Evolutionary conservation across 345 rosid genomes (phyloP), one percentile per base, ranked within the genome.

Genomic region (Linum tenue): DNA sequence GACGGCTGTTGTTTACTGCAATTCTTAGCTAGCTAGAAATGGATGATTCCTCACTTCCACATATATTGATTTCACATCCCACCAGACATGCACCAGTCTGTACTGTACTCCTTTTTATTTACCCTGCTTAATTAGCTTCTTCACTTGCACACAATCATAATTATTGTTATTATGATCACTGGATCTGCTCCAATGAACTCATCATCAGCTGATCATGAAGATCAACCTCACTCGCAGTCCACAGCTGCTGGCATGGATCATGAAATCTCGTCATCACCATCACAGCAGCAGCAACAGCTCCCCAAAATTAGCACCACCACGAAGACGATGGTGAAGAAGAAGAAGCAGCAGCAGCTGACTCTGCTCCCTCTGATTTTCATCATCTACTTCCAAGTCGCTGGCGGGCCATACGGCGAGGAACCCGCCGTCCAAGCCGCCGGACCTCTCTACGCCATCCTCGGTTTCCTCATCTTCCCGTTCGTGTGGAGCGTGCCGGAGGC

Each of bases 401-500:
- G 98, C 1, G 96, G 96, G 2, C 92, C 98, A 1, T 87, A 77
- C 11, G 92, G 96, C 0, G 95, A 85, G 75, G 98, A 87, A 60
- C 85, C 90, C 0, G 87, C 95, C 0, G 95, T 87, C 42, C 72
- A 77, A 56, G 98, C 96, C 5, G 92, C 86, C 0, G 96, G 96
- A 1, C 92, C 96, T 5, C 84, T 89, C 37, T 71, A 74, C 0
- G 88, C 95, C 15, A 50, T 87, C 41, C 81, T 87, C 1, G 95
- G 96, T 4, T 89, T 89, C 77, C 75, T 84, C 3, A 60, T 87
- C 17, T 92, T 85, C 68, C 98, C 95, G 31, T 91, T 89, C 78
- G 81, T 92, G 22, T 89, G 98, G 95, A 84, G 91, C 63, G 65
- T 92, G 36, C 97, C 97, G 31, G 95, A 92, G 74, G 97, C 97